A percentile compares a stretch with the other conserved stretches of the same genome.
Conservation (phyloP, 371 early-diverging fungal species). For the Mucor saturninus region DNA sequence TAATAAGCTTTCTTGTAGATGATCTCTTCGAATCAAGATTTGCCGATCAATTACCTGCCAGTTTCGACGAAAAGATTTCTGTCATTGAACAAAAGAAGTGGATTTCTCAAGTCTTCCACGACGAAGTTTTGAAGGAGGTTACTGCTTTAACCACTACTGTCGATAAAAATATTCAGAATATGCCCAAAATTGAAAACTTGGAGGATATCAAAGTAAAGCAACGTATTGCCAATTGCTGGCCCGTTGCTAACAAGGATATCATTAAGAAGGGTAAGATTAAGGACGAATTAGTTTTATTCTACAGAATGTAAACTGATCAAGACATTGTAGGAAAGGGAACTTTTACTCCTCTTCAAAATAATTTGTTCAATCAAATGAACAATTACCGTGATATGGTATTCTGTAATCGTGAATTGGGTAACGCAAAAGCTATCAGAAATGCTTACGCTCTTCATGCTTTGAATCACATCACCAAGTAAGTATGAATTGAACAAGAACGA, state of each 20-base stretch:
- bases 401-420: conserved; percentile 64
- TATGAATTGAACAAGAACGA: neutral
- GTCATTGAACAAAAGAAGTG: conserved; percentile 57
- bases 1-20: conserved; percentile 12
- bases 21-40: conserved; percentile 46
- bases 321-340: conserved; percentile 14
- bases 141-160: conserved; percentile 37
- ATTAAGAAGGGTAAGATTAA: conserved; percentile 22
- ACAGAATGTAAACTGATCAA: too few species aligned
- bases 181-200: conserved; percentile 34
- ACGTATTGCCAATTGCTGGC: conserved; percentile 42
- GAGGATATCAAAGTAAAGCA: conserved; percentile 34
- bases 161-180: conserved; percentile 34
- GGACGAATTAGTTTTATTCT: neutral
- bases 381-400: conserved; percentile 81
- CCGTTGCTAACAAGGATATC: conserved; percentile 35
- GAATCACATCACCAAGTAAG: conserved; percentile 88
- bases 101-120: conserved; percentile 43
- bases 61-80: conserved; percentile 53
- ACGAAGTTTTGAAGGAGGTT: conserved; percentile 51
- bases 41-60: conserved; percentile 49
- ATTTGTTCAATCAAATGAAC: conserved; percentile 69
- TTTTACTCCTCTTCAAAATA: conserved; percentile 62
- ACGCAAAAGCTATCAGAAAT: conserved; percentile 71
- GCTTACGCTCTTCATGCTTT: conserved; percentile 83